Evolutionary conservation across 2,329 filamentous ascomycete genomes (phyloP).

Genomic region (Colletotrichum somersetense): DNA sequence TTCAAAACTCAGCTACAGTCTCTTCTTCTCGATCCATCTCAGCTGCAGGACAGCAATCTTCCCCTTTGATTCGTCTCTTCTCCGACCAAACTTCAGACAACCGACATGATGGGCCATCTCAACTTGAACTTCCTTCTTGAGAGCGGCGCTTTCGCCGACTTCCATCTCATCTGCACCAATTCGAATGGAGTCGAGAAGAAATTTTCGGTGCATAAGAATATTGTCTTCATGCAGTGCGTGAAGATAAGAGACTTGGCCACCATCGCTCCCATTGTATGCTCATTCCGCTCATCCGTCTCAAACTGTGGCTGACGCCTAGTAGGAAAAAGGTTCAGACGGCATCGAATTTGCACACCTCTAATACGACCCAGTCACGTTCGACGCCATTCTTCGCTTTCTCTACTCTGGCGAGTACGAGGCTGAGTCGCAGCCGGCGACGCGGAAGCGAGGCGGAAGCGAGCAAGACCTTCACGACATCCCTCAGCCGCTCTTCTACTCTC

Average conservation of each 20-base stretch:
- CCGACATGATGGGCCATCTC: slow-evolving; percentile 11
- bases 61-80: background rate
- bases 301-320: background rate
- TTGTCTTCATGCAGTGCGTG: slow-evolving; percentile 17
- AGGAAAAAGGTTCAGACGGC: background rate
- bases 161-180: background rate
- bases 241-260: slow-evolving; percentile 2
- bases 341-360: slow-evolving; percentile 4
- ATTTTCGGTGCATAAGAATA: slow-evolving; percentile 9
- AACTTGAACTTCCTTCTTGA: slow-evolving; percentile 7
- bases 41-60: background rate
- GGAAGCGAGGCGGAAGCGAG: background rate
- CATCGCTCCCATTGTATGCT: background rate
- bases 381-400: slow-evolving; percentile 9
- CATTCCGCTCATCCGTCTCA: background rate
- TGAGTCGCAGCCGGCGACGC: background rate
- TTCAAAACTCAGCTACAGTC: background rate
- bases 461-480: background rate
- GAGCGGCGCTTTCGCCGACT: background rate
- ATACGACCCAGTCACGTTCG: background rate
- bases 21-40: background rate
- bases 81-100: background rate
- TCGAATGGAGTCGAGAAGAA: background rate
- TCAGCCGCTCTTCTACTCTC: slow-evolving; percentile 17
- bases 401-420: slow-evolving; percentile 26